A percentile compares a stretch with the other conserved stretches of the same genome.
Conservation (phyloP, 805 yeast genomes). For the Saturnispora sanitii region DNA sequence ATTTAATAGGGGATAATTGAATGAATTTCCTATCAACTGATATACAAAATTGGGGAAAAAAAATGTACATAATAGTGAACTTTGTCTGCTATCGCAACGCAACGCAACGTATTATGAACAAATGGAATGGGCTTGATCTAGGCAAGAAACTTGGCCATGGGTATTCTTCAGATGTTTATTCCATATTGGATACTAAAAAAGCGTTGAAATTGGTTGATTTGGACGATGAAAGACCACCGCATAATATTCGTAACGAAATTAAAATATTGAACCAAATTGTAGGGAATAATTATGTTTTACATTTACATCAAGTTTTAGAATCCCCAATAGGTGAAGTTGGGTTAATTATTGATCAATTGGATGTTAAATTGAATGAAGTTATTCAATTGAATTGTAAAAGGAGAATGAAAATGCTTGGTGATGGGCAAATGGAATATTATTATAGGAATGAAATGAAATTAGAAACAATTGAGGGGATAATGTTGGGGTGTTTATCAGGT, state of each 20-base stretch:
- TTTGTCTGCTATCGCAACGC: neutral
- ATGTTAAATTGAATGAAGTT: conserved; percentile 7
- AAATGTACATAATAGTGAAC: neutral
- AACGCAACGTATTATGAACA: neutral
- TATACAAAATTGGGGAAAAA: too few species aligned
- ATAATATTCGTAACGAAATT: conserved; percentile 38
- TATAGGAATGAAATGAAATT: conserved; percentile 13
- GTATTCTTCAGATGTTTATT: conserved; percentile 33
- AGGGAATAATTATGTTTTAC: conserved; percentile 11
- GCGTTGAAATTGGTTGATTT: conserved; percentile 42
- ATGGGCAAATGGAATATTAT: conserved; percentile 13
- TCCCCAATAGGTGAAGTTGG: conserved; percentile 30
- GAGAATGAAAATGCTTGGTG: conserved; percentile 16
- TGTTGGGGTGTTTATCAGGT: conserved; percentile 34
- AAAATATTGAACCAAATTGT: conserved; percentile 25
- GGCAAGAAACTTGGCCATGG: conserved; percentile 31
- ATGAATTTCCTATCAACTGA: too few species aligned
- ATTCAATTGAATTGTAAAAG: conserved; percentile 21
- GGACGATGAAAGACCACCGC: conserved; percentile 46
- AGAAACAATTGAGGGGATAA: conserved; percentile 21
- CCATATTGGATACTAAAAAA: conserved; percentile 14
- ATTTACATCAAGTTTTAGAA: neutral
- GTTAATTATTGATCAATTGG: conserved; percentile 34
- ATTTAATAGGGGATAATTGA: too few species aligned
- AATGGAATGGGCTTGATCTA: conserved; percentile 9